A percentile compares a stretch with the other conserved stretches of the same genome.
Evolutionary conservation across 1,284 basidiomycete species (phyloP).

Genomic region (Anthracocystis panici-leucophaei): DNA sequence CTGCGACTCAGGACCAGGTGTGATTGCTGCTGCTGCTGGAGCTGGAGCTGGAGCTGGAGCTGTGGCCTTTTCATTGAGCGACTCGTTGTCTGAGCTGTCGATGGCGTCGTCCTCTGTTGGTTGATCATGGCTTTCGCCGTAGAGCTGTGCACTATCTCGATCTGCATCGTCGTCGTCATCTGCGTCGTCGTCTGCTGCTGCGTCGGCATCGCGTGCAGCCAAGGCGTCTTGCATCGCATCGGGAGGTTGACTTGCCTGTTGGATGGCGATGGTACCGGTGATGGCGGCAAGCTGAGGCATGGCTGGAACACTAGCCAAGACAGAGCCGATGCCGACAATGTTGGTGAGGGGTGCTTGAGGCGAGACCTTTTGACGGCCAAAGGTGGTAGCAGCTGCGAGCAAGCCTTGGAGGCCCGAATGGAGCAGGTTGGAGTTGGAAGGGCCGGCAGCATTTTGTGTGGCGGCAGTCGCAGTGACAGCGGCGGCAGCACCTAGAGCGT

Average conservation of each 20-base stretch:
- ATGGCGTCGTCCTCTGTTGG: conserved; percentile 35
- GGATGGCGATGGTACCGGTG: conserved; percentile 85
- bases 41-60: neutral
- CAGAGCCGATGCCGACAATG: conserved; percentile 85
- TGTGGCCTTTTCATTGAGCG: conserved; percentile 22
- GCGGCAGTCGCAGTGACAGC: conserved; percentile 2
- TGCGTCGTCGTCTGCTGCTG: conserved; percentile 70
- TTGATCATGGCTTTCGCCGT: conserved; percentile 17
- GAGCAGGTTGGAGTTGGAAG: conserved; percentile 36
- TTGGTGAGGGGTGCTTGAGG: conserved; percentile 74
- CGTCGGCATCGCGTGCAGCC: conserved; percentile 23
- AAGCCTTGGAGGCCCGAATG: conserved; percentile 22
- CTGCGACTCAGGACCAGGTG: conserved; percentile 9
- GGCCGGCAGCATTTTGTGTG: conserved; percentile 20
- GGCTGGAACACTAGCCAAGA: conserved; percentile 81
- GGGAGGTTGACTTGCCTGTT: conserved; percentile 78
- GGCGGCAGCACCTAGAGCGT: conserved; percentile 26
- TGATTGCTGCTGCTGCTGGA: neutral
- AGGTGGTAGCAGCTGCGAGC: conserved; percentile 64
- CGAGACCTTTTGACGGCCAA: conserved; percentile 46
- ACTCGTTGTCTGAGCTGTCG: conserved; percentile 46
- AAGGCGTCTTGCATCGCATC: conserved; percentile 54
- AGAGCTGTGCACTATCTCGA: conserved; percentile 8
- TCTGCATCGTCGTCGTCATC: conserved; percentile 50
- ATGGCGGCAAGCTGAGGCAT: conserved; percentile 81